A percentile compares a stretch with the other conserved stretches of the same genome.
Evolutionary conservation across 2,329 filamentous ascomycete species (phyloP).

Genomic region (Scleromitrula shiraiana): DNA sequence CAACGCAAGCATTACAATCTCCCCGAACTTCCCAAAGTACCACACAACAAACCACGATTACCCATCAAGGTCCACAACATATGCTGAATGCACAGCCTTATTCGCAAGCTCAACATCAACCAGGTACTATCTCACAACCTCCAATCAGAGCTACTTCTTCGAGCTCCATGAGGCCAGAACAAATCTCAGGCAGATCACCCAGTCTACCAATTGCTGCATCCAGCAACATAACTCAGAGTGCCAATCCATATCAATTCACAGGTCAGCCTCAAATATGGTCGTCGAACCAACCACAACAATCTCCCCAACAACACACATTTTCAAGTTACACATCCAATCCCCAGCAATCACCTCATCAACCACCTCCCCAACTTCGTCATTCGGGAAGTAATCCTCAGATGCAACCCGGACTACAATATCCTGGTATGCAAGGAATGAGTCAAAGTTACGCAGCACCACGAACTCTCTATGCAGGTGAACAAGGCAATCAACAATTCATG

Average conservation of each 20-base stretch:
- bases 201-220: conserved; percentile 49
- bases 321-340: conserved; percentile 5
- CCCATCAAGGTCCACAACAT: conserved; percentile 34
- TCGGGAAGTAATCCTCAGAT: conserved; percentile 46
- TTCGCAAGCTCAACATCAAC: conserved; percentile 63
- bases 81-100: conserved; percentile 50
- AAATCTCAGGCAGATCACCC: conserved; percentile 56
- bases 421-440: conserved; percentile 53
- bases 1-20: conserved; percentile 50
- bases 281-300: conserved; percentile 52
- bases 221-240: conserved; percentile 41
- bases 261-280: conserved; percentile 57
- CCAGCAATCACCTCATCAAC: conserved; percentile 52
- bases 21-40: conserved; percentile 48
- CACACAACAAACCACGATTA: conserved; percentile 44
- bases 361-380: conserved; percentile 52
- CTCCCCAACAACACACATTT: conserved; percentile 42
- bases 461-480: conserved; percentile 50
- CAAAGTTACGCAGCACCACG: conserved; percentile 51
- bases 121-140: conserved; percentile 64
- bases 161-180: conserved; percentile 44
- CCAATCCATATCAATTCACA: conserved; percentile 50
- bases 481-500: conserved; percentile 60
- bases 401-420: conserved; percentile 52
- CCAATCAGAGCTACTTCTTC: conserved; percentile 63